These are phyloP conservation scores for Oryza rufipogon DNA, from an alignment of 176 grass and related monocot genomes.

Conservation along the genomic window DNA sequence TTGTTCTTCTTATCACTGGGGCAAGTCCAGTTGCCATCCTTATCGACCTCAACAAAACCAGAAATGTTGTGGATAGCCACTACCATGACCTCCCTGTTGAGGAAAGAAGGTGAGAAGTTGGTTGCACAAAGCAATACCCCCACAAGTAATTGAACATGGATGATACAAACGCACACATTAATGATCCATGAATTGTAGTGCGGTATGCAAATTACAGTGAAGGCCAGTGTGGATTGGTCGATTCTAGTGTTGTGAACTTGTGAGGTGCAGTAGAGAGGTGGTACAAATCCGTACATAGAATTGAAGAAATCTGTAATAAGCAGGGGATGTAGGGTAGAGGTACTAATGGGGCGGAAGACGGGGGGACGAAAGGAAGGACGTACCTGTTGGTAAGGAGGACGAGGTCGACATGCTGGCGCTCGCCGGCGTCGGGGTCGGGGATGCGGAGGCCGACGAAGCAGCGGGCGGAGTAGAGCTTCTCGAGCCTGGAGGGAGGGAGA, in stretches of 20 bases:
- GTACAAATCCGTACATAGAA: neutral
- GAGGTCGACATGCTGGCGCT: conserved; percentile 78
- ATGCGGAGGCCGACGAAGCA: conserved; percentile 92
- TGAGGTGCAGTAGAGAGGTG: neutral
- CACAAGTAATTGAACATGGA: neutral
- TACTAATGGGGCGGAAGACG: no score
- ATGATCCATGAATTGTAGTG: neutral
- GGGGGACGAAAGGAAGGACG: no score
- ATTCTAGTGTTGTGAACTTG: neutral
- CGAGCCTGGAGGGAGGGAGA: conserved; percentile 58
- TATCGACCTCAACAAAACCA: conserved; percentile 70
- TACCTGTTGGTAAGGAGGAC: conserved; percentile 80
- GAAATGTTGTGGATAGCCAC: conserved; percentile 73
- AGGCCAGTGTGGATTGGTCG: neutral
- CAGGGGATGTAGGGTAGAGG: no score
- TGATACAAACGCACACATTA: neutral
- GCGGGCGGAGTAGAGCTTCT: conserved; percentile 81
- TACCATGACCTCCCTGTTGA: conserved; percentile 84
- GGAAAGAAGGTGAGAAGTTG: conserved; percentile 17
- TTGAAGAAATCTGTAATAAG: no score
- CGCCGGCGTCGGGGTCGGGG: conserved; percentile 79
- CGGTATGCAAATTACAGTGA: neutral
- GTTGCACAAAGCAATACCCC: neutral
- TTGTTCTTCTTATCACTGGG: conserved; percentile 68
- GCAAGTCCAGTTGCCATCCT: conserved; percentile 80